phyloP scores from a whole-genome alignment of 108 stramenopile species.

The Discostella stelligeroides region DNA sequence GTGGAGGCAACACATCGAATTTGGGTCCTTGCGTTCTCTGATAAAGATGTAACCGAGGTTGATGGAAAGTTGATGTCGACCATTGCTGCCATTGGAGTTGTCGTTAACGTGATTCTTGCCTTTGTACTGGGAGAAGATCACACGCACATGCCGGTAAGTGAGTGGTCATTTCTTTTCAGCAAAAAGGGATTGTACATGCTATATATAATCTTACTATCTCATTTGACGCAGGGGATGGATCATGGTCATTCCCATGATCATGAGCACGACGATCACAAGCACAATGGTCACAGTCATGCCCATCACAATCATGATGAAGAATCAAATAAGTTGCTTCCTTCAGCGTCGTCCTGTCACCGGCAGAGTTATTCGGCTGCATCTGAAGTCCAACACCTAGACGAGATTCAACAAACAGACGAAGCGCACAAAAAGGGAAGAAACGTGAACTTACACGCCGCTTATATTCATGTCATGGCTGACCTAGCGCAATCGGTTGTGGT shows the following conservation, averaged over 20 bases:
- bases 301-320: constrained; percentile 26
- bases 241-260: constrained; percentile 48
- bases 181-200: constrained; percentile 30
- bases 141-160: constrained; percentile 73
- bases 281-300: constrained; percentile 3
- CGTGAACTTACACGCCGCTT: constrained; percentile 91
- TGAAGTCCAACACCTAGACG: constrained; percentile 36
- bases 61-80: constrained; percentile 90
- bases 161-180: too few relatives aligned
- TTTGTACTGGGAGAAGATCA: constrained; percentile 82
- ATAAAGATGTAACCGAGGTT: constrained; percentile 55
- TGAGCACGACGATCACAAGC: constrained; percentile 26
- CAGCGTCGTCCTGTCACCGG: too few relatives aligned
- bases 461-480: constrained; percentile 94
- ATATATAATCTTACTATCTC: not conserved
- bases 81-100: constrained; percentile 88
- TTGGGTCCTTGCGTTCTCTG: constrained; percentile 31
- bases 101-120: constrained; percentile 90
- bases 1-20: constrained; percentile 78
- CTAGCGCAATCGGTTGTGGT: constrained; percentile 92
- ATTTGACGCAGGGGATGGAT: constrained; percentile 11
- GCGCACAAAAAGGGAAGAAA: constrained; percentile 48
- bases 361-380: constrained; percentile 13
- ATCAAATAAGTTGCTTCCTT: constrained; percentile 1
- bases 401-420: constrained; percentile 20